These are phyloP conservation scores for Monosporozyma servazzii DNA, from an alignment of 805 yeast genomes.

Conservation along the genomic window DNA sequence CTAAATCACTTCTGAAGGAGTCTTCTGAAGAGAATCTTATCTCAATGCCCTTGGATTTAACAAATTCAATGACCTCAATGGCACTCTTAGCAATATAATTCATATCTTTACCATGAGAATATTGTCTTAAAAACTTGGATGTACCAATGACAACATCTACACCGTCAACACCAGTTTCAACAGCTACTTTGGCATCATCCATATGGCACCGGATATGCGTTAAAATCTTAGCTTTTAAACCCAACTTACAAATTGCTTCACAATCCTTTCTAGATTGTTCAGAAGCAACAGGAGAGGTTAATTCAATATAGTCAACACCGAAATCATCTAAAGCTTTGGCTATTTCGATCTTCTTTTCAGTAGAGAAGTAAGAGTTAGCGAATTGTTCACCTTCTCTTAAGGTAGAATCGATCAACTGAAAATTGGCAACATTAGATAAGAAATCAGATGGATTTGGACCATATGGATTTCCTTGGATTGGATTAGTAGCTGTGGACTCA, in stretches of 20 bases:
- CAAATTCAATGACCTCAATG: slow-evolving; percentile 92
- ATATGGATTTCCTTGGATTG: slow-evolving; percentile 58
- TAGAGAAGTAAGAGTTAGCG: slow-evolving; percentile 90
- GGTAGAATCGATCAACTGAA: slow-evolving; percentile 90
- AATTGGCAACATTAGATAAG: slow-evolving; percentile 78
- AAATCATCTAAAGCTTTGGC: slow-evolving; percentile 96
- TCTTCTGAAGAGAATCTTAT: slow-evolving; percentile 96
- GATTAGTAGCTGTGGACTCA: slow-evolving; percentile 21
- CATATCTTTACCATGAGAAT: slow-evolving; percentile 98
- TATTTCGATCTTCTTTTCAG: slow-evolving; percentile 92
- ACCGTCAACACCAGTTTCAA: slow-evolving; percentile 97
- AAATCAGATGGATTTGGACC: slow-evolving; percentile 94
- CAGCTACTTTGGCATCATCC: slow-evolving; percentile 98
- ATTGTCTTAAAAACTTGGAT: slow-evolving; percentile 87
- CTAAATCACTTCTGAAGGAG: slow-evolving; percentile 93
- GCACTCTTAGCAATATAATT: slow-evolving; percentile 93
- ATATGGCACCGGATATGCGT: slow-evolving; percentile 97
- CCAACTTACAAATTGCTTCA: slow-evolving; percentile 96
- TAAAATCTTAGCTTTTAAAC: slow-evolving; percentile 87
- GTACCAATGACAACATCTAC: slow-evolving; percentile 98
- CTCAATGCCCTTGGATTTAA: slow-evolving; percentile 93
- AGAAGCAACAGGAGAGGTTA: slow-evolving; percentile 95
- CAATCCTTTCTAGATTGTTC: slow-evolving; percentile 90
- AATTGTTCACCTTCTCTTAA: slow-evolving; percentile 98
- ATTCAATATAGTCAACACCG: slow-evolving; percentile 96